These are phyloP conservation scores for Plenodomus lindquistii DNA, from an alignment of 2,329 filamentous ascomycete species.

Conservation along the genomic window DNA sequence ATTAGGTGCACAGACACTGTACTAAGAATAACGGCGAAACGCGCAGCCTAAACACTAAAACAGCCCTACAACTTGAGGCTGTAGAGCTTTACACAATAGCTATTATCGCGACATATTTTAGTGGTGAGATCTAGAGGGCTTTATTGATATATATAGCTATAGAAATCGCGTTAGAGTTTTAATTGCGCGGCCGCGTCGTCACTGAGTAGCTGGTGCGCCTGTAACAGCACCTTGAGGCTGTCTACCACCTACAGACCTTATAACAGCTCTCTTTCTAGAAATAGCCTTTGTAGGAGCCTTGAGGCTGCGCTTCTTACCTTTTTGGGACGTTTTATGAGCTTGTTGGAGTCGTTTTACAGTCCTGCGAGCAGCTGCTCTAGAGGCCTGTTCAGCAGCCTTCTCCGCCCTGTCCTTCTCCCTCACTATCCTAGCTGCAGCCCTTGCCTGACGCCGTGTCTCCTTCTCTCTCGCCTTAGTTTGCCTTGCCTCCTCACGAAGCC, in stretches of 20 bases:
- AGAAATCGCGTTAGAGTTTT: not conserved
- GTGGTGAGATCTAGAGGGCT: not conserved
- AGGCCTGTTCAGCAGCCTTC: slow-evolving; percentile 1
- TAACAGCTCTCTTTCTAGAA: no score
- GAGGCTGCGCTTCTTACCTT: not conserved
- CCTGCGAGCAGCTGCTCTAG: not conserved
- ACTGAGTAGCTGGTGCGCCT: no score
- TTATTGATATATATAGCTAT: not conserved
- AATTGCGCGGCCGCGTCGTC: not conserved
- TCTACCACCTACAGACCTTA: no score
- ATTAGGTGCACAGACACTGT: no score
- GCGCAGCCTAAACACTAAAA: no score
- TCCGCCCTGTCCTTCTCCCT: not conserved
- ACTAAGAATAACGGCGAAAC: no score
- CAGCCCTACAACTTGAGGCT: no score
- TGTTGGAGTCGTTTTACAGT: not conserved
- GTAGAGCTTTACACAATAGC: not conserved
- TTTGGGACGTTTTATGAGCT: not conserved
- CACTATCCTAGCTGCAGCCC: not conserved
- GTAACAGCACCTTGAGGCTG: no score
- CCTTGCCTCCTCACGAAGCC: not conserved
- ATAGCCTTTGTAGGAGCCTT: not conserved
- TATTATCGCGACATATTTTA: slow-evolving; percentile 1
- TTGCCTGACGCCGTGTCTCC: not conserved
- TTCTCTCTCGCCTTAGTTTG: not conserved